phyloP scores from a whole-genome alignment of 768 basidiomycete genomes.

The Termitomyces heimii region DNA sequence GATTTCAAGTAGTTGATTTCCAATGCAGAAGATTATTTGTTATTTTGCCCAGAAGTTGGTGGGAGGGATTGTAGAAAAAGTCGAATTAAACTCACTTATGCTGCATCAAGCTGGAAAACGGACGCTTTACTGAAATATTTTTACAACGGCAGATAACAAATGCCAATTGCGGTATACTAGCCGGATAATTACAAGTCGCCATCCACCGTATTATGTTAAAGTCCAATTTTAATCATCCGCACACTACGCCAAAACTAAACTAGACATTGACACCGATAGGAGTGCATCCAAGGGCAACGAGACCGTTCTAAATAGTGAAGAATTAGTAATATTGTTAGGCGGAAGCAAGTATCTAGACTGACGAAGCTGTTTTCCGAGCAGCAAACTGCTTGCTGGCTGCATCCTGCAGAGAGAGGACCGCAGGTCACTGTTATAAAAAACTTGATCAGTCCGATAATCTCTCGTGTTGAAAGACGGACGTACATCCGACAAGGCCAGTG shows the following conservation, averaged over 20 bases:
- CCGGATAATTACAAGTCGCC: neutral
- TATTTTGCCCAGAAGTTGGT: no score
- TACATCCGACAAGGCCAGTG: slow-evolving; percentile 1
- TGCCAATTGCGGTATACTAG: neutral
- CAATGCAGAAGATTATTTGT: no score
- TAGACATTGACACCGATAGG: neutral
- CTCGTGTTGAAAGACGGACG: neutral
- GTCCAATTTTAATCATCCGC: neutral
- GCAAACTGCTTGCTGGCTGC: neutral
- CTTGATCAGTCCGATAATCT: no score
- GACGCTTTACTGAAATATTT: neutral
- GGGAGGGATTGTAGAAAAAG: no score
- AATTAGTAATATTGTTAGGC: neutral
- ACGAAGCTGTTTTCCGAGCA: slow-evolving; percentile 4
- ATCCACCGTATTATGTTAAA: neutral
- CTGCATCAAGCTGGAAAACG: neutral
- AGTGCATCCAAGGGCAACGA: slow-evolving; percentile 5
- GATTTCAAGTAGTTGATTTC: no score
- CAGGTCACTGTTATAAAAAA: neutral
- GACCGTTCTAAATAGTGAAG: neutral
- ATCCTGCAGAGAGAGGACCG: neutral
- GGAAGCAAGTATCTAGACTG: neutral
- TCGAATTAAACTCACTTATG: neutral
- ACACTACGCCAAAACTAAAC: neutral
- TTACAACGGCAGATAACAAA: neutral